phyloP scores from a whole-genome alignment of 495 filamentous ascomycete species.

The Saxispiralis lemnorum region DNA sequence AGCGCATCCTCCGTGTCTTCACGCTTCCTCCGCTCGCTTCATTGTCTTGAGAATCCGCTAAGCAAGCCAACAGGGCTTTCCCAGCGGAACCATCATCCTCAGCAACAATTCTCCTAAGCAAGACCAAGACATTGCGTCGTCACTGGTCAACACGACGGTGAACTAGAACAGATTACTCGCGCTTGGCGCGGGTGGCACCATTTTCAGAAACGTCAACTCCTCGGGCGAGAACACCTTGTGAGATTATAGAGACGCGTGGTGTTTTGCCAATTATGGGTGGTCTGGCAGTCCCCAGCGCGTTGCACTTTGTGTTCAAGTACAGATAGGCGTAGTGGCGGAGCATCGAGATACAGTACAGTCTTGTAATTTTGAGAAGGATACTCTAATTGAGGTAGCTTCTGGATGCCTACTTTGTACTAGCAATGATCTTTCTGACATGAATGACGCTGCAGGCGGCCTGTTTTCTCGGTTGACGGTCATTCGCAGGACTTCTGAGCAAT shows the following conservation, averaged over 20 bases:
- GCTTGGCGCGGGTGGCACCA: conserved; percentile 46
- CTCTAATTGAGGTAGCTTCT: too few relatives aligned
- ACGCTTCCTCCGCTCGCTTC: too few relatives aligned
- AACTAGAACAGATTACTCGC: conserved; percentile 53
- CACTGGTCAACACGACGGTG: conserved; percentile 45
- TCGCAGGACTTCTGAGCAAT: too few relatives aligned
- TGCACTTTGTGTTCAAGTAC: background rate
- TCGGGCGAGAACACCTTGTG: conserved; percentile 25
- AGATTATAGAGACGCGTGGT: conserved; percentile 41
- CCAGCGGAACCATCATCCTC: conserved; percentile 40
- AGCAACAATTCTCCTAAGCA: conserved; percentile 37
- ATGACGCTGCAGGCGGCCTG: too few relatives aligned
- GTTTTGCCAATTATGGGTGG: conserved; percentile 33
- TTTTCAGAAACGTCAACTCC: conserved; percentile 36
- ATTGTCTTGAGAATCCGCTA: too few relatives aligned
- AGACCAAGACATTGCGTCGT: conserved; percentile 47
- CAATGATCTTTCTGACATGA: too few relatives aligned
- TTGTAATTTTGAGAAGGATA: too few relatives aligned
- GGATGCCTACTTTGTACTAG: too few relatives aligned
- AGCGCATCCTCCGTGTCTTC: too few relatives aligned
- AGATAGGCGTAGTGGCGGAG: too few relatives aligned
- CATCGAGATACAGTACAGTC: too few relatives aligned
- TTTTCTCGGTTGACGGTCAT: too few relatives aligned
- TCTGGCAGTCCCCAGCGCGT: background rate
- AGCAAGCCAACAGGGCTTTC: conserved; percentile 25